Conservation (phyloP, 2,329 filamentous ascomycete species). For the Fusarium devonianum region DNA sequence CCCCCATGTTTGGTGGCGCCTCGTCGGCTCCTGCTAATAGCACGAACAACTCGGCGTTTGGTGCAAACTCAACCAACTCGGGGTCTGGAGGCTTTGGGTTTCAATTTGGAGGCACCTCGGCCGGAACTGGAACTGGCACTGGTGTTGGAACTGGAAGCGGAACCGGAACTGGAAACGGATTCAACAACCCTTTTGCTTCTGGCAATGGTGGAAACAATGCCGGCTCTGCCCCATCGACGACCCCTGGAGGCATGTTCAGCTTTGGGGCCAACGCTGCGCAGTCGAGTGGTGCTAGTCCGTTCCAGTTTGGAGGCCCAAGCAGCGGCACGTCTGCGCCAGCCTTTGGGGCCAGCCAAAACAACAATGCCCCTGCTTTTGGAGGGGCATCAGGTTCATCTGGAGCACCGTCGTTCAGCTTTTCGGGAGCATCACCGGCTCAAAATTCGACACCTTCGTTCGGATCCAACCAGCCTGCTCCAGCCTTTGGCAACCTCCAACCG, state of each 20-base stretch:
- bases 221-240: slow-evolving; percentile 29
- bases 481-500: slow-evolving; percentile 52
- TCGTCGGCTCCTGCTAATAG: slow-evolving; percentile 34
- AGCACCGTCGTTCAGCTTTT: slow-evolving; percentile 51
- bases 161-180: slow-evolving; percentile 41
- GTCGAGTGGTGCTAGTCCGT: slow-evolving; percentile 42
- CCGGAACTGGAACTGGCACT: too few species aligned
- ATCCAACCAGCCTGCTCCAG: slow-evolving; percentile 45
- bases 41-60: slow-evolving; percentile 48
- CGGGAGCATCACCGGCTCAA: slow-evolving; percentile 44
- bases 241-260: slow-evolving; percentile 46
- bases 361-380: slow-evolving; percentile 44
- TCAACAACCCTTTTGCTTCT: slow-evolving; percentile 53
- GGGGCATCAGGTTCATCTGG: slow-evolving; percentile 41
- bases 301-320: slow-evolving; percentile 49
- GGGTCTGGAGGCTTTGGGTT: slow-evolving; percentile 42
- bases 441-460: slow-evolving; percentile 44
- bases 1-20: slow-evolving; percentile 46
- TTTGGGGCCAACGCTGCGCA: slow-evolving; percentile 47
- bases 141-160: too few species aligned
- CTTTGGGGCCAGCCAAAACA: slow-evolving; percentile 40
- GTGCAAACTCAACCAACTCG: slow-evolving; percentile 39
- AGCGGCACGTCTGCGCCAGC: slow-evolving; percentile 35
- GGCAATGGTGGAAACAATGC: slow-evolving; percentile 38
- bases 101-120: slow-evolving; percentile 45